These are phyloP conservation scores for Didymella glomerata DNA, from an alignment of 2,329 filamentous ascomycete species.

Conservation along the genomic window DNA sequence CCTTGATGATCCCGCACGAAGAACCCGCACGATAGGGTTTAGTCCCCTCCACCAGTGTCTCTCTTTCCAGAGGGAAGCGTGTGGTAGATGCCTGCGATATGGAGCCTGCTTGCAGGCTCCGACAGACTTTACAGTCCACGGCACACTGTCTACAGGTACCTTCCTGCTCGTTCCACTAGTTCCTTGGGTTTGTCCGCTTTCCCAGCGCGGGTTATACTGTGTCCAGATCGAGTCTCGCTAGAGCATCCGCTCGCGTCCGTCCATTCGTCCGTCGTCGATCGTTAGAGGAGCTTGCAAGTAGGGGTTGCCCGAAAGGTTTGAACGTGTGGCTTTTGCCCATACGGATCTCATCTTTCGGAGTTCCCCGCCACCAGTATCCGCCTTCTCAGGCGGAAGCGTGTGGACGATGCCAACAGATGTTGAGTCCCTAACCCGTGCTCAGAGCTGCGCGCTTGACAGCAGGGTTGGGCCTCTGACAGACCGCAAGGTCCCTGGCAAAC, in stretches of 20 bases:
- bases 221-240: conserved; percentile 19
- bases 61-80: conserved; percentile 33
- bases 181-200: conserved; percentile 20
- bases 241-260: conserved; percentile 19
- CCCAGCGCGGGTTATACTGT: conserved; percentile 16
- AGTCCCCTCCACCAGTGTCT: conserved; percentile 34
- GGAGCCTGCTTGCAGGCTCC: conserved; percentile 24
- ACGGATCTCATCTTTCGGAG: conserved; percentile 6
- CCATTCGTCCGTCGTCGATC: conserved; percentile 19
- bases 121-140: conserved; percentile 37
- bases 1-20: conserved; percentile 20
- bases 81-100: conserved; percentile 42
- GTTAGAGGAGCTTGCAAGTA: conserved; percentile 32
- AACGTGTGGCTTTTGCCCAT: background rate
- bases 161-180: conserved; percentile 21
- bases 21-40: conserved; percentile 33
- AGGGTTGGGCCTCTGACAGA: conserved; percentile 32
- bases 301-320: conserved; percentile 13
- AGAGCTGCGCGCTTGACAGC: conserved; percentile 12
- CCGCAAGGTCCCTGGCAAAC: conserved; percentile 39
- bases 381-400: conserved; percentile 31
- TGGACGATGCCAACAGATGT: conserved; percentile 45
- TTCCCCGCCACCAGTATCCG: conserved; percentile 33
- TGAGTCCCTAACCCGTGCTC: conserved; percentile 12
- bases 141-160: conserved; percentile 34